Percentiles rank a stretch among this genome's conserved stretches.
These are phyloP conservation scores for Sphagnum fallax DNA, from an alignment of 228 moss, liverwort and hornwort species.

Conservation along the genomic window DNA sequence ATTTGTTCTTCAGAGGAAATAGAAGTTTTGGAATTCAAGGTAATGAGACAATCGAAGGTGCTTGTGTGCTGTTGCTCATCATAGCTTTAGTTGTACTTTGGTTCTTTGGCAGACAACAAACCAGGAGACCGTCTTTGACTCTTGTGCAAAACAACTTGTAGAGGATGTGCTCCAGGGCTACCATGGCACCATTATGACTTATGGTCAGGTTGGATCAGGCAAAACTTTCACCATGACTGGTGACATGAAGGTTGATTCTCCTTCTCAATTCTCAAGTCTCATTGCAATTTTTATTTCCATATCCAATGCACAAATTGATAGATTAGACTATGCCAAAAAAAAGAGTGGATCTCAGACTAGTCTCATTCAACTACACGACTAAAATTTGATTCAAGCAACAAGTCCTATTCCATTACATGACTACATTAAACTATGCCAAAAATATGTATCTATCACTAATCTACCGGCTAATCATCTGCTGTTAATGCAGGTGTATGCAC, in stretches of 20 bases:
- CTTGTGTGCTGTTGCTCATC: too few species aligned
- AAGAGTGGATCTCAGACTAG: background rate
- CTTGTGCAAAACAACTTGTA: constrained; percentile 61
- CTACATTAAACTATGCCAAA: too few species aligned
- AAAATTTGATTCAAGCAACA: too few species aligned
- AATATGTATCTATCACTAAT: too few species aligned
- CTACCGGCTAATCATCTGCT: too few species aligned
- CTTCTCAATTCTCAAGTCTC: background rate
- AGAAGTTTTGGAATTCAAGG: too few species aligned
- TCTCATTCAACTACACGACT: too few species aligned
- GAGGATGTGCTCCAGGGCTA: constrained; percentile 82
- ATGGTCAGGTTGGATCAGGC: constrained; percentile 92
- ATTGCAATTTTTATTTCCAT: background rate
- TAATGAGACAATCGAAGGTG: too few species aligned
- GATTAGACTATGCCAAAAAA: background rate
- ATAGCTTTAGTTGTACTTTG: too few species aligned
- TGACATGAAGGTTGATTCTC: constrained; percentile 53
- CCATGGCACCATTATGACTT: constrained; percentile 80
- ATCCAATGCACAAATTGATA: background rate
- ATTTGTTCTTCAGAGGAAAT: too few species aligned
- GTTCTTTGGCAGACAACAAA: constrained; percentile 46
- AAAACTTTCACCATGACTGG: constrained; percentile 97
- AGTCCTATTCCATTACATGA: too few species aligned
- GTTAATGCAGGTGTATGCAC: constrained; percentile 45
- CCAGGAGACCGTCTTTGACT: constrained; percentile 66